These are phyloP conservation scores for Grosmannia penicillata DNA, from an alignment of 2,329 filamentous ascomycete species.

Conservation along the genomic window DNA sequence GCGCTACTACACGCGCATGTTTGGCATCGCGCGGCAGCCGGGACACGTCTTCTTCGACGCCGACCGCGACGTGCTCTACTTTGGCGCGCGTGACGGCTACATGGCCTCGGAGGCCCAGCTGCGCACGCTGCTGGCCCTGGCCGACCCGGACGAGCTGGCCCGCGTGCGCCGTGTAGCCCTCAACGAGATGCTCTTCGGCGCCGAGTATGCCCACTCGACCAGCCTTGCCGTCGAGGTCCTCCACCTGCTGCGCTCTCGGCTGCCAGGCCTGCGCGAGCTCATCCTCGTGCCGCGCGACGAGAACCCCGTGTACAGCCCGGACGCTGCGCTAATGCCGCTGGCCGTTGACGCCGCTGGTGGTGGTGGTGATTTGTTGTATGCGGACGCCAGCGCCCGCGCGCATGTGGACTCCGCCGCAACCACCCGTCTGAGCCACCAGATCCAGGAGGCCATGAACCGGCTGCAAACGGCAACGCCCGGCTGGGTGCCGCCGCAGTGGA, in stretches of 20 bases:
- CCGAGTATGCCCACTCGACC: conserved; percentile 5
- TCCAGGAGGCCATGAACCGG: conserved; percentile 5
- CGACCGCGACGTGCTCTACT: conserved; percentile 28
- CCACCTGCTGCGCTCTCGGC: conserved; percentile 20
- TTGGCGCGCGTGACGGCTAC: conserved; percentile 28
- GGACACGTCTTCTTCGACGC: conserved; percentile 28
- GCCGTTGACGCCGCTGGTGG: neutral
- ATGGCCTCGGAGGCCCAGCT: conserved; percentile 31
- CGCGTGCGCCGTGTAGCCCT: conserved; percentile 27
- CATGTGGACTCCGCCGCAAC: conserved; percentile 8
- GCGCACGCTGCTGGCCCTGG: conserved; percentile 27
- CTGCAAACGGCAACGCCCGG: conserved; percentile 7
- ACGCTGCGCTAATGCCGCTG: conserved; percentile 13
- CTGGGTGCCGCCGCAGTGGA: conserved; percentile 23
- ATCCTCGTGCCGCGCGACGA: conserved; percentile 27
- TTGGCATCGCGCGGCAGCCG: conserved; percentile 25
- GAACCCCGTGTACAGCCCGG: conserved; percentile 17
- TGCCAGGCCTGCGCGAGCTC: conserved; percentile 26
- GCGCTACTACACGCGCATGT: conserved; percentile 23
- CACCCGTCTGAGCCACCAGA: conserved; percentile 21
- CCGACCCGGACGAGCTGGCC: conserved; percentile 24
- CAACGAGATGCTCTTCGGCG: conserved; percentile 25
- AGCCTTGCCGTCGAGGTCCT: conserved; percentile 24
- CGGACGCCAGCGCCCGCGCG: neutral
- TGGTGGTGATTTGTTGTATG: no score